phyloP scores from a whole-genome alignment of 495 filamentous ascomycete genomes.

The Aspergillus affinis region DNA sequence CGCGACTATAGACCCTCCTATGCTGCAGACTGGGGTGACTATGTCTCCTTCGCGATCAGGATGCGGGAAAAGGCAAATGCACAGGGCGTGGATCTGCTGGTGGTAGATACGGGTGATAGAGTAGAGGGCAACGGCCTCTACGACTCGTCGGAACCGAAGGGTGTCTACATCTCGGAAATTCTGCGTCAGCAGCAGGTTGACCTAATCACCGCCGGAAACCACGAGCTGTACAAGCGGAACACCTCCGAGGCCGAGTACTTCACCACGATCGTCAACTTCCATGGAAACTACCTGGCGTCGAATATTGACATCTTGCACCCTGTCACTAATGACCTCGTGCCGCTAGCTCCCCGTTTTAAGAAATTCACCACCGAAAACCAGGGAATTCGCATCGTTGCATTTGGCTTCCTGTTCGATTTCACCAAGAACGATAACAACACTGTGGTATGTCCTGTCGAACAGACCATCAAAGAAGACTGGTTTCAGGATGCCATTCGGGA shows the following conservation, averaged over 20 bases:
- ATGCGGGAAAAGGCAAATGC: constrained; percentile 76
- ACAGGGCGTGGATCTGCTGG: constrained; percentile 75
- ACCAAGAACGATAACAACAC: constrained; percentile 86
- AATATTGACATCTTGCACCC: constrained; percentile 88
- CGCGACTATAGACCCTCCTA: constrained; percentile 64
- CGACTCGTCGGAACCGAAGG: constrained; percentile 84
- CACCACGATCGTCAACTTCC: constrained; percentile 75
- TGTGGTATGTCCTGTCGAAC: constrained; percentile 71
- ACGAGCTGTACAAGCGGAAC: constrained; percentile 84
- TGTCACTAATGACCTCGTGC: constrained; percentile 63
- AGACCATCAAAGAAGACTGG: constrained; percentile 81
- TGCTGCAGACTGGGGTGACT: constrained; percentile 97
- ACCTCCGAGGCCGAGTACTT: constrained; percentile 76
- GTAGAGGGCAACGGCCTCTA: constrained; percentile 97
- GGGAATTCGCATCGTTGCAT: constrained; percentile 76
- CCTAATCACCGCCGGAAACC: constrained; percentile 85
- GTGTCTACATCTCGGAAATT: constrained; percentile 83
- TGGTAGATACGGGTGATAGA: constrained; percentile 92
- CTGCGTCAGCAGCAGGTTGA: constrained; percentile 80
- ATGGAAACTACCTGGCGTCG: constrained; percentile 75
- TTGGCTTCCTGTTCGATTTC: constrained; percentile 96
- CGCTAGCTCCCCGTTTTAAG: constrained; percentile 77
- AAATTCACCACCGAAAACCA: constrained; percentile 90
- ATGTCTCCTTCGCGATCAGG: constrained; percentile 85
- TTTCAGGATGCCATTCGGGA: constrained; percentile 84